These are phyloP conservation scores for Pyrenula massariospora DNA, from an alignment of 495 filamentous ascomycete genomes.

Conservation along the genomic window DNA sequence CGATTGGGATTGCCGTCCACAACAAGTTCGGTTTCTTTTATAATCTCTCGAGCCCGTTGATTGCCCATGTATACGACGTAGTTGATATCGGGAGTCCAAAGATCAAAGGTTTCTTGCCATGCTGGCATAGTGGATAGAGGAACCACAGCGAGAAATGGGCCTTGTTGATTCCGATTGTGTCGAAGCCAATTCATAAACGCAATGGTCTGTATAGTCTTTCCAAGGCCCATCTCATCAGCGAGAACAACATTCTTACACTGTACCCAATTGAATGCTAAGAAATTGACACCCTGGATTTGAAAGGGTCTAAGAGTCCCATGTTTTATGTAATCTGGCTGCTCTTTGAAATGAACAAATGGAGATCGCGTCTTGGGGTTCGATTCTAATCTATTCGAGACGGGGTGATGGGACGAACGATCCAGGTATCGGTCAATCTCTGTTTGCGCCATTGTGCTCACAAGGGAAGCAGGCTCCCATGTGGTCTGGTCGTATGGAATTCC, in stretches of 20 bases:
- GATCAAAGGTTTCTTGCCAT: slow-evolving; percentile 95
- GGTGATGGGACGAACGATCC: slow-evolving; percentile 63
- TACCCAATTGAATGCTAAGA: slow-evolving; percentile 89
- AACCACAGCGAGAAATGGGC: slow-evolving; percentile 90
- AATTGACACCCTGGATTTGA: slow-evolving; percentile 88
- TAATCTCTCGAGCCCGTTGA: slow-evolving; percentile 65
- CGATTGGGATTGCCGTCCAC: slow-evolving; percentile 70
- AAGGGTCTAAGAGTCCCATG: slow-evolving; percentile 84
- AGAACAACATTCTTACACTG: slow-evolving; percentile 86
- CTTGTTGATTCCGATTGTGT: slow-evolving; percentile 81
- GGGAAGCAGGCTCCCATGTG: slow-evolving; percentile 79
- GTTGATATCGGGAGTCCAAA: slow-evolving; percentile 93
- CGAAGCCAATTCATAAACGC: slow-evolving; percentile 95
- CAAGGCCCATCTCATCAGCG: slow-evolving; percentile 96
- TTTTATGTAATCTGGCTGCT: slow-evolving; percentile 76
- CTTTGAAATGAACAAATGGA: slow-evolving; percentile 56
- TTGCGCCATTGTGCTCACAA: slow-evolving; percentile 68
- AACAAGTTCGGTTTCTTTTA: slow-evolving; percentile 80
- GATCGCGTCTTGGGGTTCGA: slow-evolving; percentile 61
- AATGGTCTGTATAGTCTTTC: slow-evolving; percentile 97
- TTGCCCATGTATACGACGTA: slow-evolving; percentile 94
- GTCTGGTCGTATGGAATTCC: slow-evolving; percentile 80
- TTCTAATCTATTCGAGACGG: slow-evolving; percentile 64
- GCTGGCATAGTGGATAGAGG: slow-evolving; percentile 92
- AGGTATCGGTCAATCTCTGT: slow-evolving; percentile 82